Percentiles rank a stretch among this genome's conserved stretches.
Conservation (phyloP, 139 green algal species). For the Chlorella sp. region DNA sequence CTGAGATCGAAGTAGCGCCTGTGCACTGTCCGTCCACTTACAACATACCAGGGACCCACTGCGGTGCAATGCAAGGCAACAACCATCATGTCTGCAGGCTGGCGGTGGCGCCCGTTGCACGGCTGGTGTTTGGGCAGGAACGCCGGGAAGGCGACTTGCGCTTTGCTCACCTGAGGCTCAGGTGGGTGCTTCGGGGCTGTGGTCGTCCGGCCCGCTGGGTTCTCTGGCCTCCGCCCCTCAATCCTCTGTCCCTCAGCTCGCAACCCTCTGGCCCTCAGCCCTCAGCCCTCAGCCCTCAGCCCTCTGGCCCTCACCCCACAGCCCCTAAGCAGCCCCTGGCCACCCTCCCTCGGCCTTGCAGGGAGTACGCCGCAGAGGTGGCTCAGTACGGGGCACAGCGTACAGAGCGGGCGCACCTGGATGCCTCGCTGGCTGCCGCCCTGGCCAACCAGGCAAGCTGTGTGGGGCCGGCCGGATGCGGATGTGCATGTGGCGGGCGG, state of each 20-base stretch:
- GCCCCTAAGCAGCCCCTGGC: not conserved
- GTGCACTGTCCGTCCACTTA: not conserved
- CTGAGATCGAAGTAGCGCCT: not conserved
- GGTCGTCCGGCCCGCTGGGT: not conserved
- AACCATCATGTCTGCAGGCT: conserved; percentile 12
- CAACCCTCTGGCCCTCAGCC: not conserved
- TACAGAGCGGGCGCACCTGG: conserved; percentile 43
- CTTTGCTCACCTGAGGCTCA: conserved; percentile 44
- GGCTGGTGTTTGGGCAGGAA: conserved; percentile 59
- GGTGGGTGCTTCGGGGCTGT: not conserved
- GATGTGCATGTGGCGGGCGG: too few species aligned
- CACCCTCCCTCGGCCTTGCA: too few species aligned
- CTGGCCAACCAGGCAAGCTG: conserved; percentile 41
- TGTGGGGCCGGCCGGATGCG: too few species aligned
- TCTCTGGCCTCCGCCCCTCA: not conserved
- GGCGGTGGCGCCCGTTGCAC: conserved; percentile 54
- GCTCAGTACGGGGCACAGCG: conserved; percentile 21
- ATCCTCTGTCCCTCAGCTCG: not conserved
- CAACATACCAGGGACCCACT: not conserved
- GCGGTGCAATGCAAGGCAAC: too few species aligned
- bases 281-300: not conserved
- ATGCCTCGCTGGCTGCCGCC: conserved; percentile 34
- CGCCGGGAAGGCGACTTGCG: conserved; percentile 60
- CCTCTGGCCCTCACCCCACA: not conserved
- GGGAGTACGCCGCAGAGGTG: conserved; percentile 44